phyloP scores from a whole-genome alignment of 371 early-diverging fungal species.

The Smittium mucronatum region DNA sequence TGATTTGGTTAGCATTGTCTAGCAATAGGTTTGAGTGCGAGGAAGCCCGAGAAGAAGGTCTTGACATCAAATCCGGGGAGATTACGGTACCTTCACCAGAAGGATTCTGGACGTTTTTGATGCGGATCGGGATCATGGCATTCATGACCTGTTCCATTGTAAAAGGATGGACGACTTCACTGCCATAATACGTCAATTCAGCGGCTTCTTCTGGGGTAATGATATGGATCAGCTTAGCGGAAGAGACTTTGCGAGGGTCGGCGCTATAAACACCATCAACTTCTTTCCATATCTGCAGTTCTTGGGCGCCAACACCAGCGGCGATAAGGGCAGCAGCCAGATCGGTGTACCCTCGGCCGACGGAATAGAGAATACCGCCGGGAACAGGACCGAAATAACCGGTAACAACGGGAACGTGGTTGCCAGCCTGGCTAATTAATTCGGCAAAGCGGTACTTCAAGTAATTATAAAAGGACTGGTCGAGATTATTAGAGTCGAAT shows the following conservation, averaged over 20 bases:
- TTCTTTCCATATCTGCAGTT: constrained; percentile 97
- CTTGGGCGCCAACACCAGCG: constrained; percentile 71
- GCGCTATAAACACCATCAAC: constrained; percentile 98
- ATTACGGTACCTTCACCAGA: constrained; percentile 83
- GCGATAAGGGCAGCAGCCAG: constrained; percentile 90
- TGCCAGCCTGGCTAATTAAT: constrained; percentile 44
- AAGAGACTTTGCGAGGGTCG: constrained; percentile 92
- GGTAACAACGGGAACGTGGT: constrained; percentile 76
- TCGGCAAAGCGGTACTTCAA: constrained; percentile 53
- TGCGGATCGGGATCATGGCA: constrained; percentile 89
- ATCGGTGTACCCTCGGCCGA: constrained; percentile 98
- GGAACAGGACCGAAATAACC: constrained; percentile 94
- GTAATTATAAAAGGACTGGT: constrained; percentile 88
- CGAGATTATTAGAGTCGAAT: constrained; percentile 59
- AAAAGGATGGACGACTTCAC: constrained; percentile 96
- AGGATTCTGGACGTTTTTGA: constrained; percentile 93
- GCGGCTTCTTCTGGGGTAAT: constrained; percentile 97
- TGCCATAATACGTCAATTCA: constrained; percentile 96
- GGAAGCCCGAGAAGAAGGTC: constrained; percentile 17
- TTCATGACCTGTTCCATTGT: constrained; percentile 98
- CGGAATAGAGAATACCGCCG: constrained; percentile 72
- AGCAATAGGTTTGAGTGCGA: constrained; percentile 19
- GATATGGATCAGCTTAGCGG: constrained; percentile 72
- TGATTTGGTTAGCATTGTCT: neutral
- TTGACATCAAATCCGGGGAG: constrained; percentile 47